Base-by-base conservation (phyloP, 495 filamentous ascomycete genomes). In the Neurospora sp. region DNA sequence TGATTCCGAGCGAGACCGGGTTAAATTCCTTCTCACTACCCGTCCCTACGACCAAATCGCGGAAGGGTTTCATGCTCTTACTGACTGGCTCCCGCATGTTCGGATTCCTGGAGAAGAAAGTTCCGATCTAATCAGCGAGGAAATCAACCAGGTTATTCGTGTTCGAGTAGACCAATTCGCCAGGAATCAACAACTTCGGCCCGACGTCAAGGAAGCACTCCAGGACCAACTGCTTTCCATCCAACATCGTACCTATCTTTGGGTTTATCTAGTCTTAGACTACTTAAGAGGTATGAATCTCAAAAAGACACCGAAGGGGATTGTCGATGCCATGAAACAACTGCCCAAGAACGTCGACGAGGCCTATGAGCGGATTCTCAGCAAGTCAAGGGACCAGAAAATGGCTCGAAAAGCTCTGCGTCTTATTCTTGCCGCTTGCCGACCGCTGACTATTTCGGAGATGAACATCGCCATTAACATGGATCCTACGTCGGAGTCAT, bases 41-140 rank as follows among this genome's bases (percentile, higher is more conserved):
- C 83, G 85, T 0, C 85, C 84, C 1, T 75, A 75, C n/a, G 16
- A 69, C 0, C 31, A 75, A 0, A 41, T 75, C 18, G 40, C 46
- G 8, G 60, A 71, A 3, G 20, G 80, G 35, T 86, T 88, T 8
- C 66, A 78, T 39, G 18, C 44, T 20, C 14, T 60, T 5, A 84
- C 83, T n/a, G 18, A 75, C 0, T 38, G 39, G 38, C 77, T 74
- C 70, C 76, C 14, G 31, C 18, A 70, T 31, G 76, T 86, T 39
- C 82, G 77, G 14, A 71, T 87, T 0, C 71, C 74, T 10, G 85
- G 81, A 2, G 85, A 87, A 62, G 74, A 78, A 60, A 75, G 82
- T 70, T 78, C 78, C 0, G 73, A 82, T 18, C 70, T 70, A 1
- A 77, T 75, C 49, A 37, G 72, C 12, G 16, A 39, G 20, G 74